These are phyloP conservation scores for Pyrrhoderma lamaoense DNA, from an alignment of 1,284 basidiomycete genomes.

Conservation along the genomic window DNA sequence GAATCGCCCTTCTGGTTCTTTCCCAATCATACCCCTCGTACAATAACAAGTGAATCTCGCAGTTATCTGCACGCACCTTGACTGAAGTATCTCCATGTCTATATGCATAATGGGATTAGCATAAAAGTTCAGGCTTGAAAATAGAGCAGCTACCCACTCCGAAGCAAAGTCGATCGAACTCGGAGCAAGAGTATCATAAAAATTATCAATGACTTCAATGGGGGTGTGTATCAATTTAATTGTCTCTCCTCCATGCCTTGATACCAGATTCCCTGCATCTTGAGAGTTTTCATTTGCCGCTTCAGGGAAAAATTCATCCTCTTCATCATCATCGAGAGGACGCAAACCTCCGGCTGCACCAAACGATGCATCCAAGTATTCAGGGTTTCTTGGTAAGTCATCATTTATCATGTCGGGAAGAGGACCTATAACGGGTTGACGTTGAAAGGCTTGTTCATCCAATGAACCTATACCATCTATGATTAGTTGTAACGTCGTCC, in stretches of 20 bases:
- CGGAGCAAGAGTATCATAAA: constrained; percentile 62
- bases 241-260: constrained; percentile 75
- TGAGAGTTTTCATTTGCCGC: constrained; percentile 29
- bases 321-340: constrained; percentile 62
- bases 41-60: constrained; percentile 60
- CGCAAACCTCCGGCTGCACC: constrained; percentile 69
- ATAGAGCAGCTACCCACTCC: constrained; percentile 34
- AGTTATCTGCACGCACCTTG: constrained; percentile 51
- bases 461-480: constrained; percentile 34
- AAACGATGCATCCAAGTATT: constrained; percentile 82
- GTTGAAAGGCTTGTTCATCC: constrained; percentile 78
- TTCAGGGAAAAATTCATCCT: constrained; percentile 55
- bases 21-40: constrained; percentile 95
- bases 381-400: constrained; percentile 82
- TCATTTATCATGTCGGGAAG: constrained; percentile 87
- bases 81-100: constrained; percentile 44
- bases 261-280: constrained; percentile 35
- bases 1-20: constrained; percentile 78
- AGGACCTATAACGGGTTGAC: constrained; percentile 64
- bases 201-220: constrained; percentile 59
- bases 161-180: constrained; percentile 39
- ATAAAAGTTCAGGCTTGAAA: constrained; percentile 1
- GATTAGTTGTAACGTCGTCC: constrained; percentile 4
- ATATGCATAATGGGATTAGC: constrained; percentile 17
- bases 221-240: constrained; percentile 63